Base-by-base conservation (phyloP, 192 early-diverging fungal species). In the Paraglomus brasilianum region DNA sequence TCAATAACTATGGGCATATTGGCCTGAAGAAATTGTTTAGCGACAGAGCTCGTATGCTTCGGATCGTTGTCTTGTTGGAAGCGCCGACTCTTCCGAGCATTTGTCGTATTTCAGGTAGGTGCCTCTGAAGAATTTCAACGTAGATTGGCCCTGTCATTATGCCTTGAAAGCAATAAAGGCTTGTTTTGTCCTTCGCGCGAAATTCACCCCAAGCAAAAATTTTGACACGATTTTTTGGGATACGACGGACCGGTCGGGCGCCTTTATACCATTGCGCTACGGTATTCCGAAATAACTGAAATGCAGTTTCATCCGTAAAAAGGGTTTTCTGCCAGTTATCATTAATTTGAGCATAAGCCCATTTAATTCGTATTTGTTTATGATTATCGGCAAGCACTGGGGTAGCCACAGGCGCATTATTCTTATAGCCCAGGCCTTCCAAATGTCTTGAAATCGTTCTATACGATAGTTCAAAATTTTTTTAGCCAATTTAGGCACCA, bases 221-320 rank as follows among this genome's bases (percentile, higher is more conserved):
- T 57, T 14, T 57, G 30, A 22, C 40, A 2, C 24, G 55, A 24
- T 57, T 39, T 24, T 57, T 57, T 19, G 55, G 55, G 15, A 57
- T 57, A 39, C 24, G 55, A 57, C 24, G 55, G 40, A 56, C 53
- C 10, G 53, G 1, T 36, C 53, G n/a, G 24, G 14, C n/a, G 39
- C 30, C 24, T 24, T 36, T 22, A 36, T 57, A 57, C 24, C 55
- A 57, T 15, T 57, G 40, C 13, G 30, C 5, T 24, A 7, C 14
- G 14, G 51, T 53, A 52, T 52, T 52, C 10, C 51, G 9, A 24
- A 52, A 52, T 14, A 52, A 15, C n/a, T 52, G 51, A 15, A 52
- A 52, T n/a, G 51, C 51, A 22, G n/a, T 52, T 52, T 52, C 50
- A 52, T 52, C 51, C 10, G n/a, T 52, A 17, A 52, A 52, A 8